These are phyloP conservation scores for Myxozyma monticola DNA, from an alignment of 805 yeast species.

Conservation along the genomic window DNA sequence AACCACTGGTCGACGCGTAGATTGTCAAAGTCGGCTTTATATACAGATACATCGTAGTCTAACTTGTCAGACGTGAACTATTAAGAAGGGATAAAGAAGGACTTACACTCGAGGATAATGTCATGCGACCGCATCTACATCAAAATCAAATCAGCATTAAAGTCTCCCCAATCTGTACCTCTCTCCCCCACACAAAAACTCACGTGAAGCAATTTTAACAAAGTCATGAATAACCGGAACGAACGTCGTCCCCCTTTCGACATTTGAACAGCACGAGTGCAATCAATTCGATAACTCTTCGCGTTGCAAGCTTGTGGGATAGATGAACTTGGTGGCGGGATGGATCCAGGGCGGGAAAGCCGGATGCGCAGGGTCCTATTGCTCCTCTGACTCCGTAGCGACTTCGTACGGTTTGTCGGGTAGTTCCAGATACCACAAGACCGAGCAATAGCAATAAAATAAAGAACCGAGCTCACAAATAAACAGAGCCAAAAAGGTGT, in stretches of 20 bases:
- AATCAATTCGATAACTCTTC: too few relatives aligned
- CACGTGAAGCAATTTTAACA: constrained; percentile 18
- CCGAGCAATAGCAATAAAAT: too few relatives aligned
- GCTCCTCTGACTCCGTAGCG: too few relatives aligned
- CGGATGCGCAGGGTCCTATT: too few relatives aligned
- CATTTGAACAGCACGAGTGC: too few relatives aligned
- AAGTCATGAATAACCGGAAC: constrained; percentile 16
- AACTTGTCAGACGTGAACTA: not conserved
- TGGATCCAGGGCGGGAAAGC: too few relatives aligned
- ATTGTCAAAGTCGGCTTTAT: constrained; percentile 51
- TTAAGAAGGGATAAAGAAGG: not conserved
- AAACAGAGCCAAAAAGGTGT: too few relatives aligned
- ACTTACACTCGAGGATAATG: constrained; percentile 25
- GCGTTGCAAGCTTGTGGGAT: too few relatives aligned
- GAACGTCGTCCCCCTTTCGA: constrained; percentile 12
- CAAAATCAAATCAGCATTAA: not conserved
- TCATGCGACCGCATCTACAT: constrained; percentile 25
- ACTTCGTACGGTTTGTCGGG: too few relatives aligned
- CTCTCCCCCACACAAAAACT: not conserved
- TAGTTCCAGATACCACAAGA: too few relatives aligned
- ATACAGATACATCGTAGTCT: constrained; percentile 30
- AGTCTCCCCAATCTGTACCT: not conserved
- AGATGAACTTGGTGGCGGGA: too few relatives aligned
- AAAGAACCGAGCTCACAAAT: too few relatives aligned
- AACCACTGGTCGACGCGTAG: constrained; percentile 70